Percentiles rank a stretch among this genome's conserved stretches.
phyloP scores from a whole-genome alignment of 352 stramenopile genomes.

The Pythium utonaiense region DNA sequence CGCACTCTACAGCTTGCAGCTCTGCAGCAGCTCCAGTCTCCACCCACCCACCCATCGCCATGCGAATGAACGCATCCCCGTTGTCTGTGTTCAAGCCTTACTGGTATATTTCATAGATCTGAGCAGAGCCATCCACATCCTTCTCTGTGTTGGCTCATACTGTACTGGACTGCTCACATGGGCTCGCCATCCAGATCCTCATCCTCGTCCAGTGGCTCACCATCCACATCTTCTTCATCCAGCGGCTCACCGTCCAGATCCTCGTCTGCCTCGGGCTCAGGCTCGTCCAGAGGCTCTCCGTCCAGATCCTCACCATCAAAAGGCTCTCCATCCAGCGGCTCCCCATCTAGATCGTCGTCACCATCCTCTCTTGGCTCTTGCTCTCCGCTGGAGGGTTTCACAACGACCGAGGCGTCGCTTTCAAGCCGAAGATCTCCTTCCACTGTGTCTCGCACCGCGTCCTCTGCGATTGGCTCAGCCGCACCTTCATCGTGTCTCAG shows the following conservation, averaged over 20 bases:
- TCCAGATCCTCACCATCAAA: not conserved
- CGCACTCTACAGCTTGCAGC: constrained; percentile 53
- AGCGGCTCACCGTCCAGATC: constrained; percentile 31
- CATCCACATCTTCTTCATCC: constrained; percentile 43
- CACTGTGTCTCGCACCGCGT: not conserved
- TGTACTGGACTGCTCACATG: not conserved
- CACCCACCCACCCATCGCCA: not conserved
- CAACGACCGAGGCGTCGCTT: not conserved
- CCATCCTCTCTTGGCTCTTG: not conserved
- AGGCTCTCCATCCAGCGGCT: not conserved
- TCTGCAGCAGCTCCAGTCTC: constrained; percentile 23
- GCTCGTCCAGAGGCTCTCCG: not conserved
- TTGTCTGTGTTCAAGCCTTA: constrained; percentile 46
- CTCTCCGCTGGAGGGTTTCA: not conserved
- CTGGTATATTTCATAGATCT: constrained; percentile 28
- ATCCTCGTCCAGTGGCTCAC: constrained; percentile 31
- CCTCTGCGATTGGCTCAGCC: not conserved
- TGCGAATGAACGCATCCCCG: constrained; percentile 14
- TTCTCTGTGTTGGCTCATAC: constrained; percentile 3
- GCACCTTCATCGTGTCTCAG: not conserved
- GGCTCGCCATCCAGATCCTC: constrained; percentile 23
- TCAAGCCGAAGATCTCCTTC: not conserved
- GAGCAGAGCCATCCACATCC: constrained; percentile 30
- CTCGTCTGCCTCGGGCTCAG: constrained; percentile 3
- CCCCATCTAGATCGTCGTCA: not conserved